Evolutionary conservation across 495 filamentous ascomycete genomes (phyloP), one percentile per base, ranked within the genome.

Genomic region (Articulospora tetracladia): DNA sequence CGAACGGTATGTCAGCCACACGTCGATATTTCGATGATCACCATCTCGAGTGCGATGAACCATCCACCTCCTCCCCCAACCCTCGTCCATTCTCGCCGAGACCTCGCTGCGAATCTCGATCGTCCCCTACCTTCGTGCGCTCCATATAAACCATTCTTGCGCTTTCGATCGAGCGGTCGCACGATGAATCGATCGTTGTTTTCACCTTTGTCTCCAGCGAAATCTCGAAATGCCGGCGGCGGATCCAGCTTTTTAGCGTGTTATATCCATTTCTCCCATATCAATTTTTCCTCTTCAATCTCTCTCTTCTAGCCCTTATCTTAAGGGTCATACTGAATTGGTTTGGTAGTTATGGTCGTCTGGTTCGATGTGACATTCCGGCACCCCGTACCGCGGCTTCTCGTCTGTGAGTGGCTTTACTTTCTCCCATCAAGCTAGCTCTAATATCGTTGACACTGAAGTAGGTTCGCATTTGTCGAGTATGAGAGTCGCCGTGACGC

Each of bases 401-500:
- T 75, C 86, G 94, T 74, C 84, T 98, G 95, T 98, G 81, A 84
- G 93, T 90, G 26, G 26, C 39, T 46, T 58, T 55, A 58, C 55
- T 55, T 44, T 15, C 60, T 59, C 65, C 64, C 68, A 65, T 59
- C 28, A 44, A 34, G 32, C 23, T 46, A 24, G 15, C 53, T 62
- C 60, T 67, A 53, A 66, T 73, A 65, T 73, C 70, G 49, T 57
- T 69, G 67, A 69, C 67, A 66, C 60, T 25, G 30, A 65, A 61
- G 4, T 66, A 98, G 94, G 60, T 99, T 99, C 73, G 94, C 94
- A 19, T 99, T 99, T 76, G 94, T 99, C 54, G 94, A 99, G 76
- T 99, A 99, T 74, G 94, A 99, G 79, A 96, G 92, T 74, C 92
- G 94, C 67, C 95, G 94, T 67, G 94, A 99, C 82, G 92, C 94